Conservation (phyloP, 345 rosid species). For the Syzygium aqueum region DNA sequence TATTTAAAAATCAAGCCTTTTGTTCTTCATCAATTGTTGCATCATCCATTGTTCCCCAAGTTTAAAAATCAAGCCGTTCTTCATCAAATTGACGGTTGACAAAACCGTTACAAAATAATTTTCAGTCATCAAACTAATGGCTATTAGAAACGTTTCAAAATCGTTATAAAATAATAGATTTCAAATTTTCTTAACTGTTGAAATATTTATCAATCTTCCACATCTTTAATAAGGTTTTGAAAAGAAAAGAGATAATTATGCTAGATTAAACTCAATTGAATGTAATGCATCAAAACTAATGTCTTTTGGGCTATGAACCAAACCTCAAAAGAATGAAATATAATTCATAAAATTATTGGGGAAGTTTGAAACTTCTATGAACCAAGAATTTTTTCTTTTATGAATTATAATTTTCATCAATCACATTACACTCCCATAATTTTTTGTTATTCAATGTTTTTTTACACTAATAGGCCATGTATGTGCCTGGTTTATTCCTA, state of each 20-base stretch:
- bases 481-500: neutral
- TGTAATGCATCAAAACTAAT: neutral
- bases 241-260: neutral
- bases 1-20: neutral
- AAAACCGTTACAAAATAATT: neutral
- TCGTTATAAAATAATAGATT: neutral
- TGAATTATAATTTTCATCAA: neutral
- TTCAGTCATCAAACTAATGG: neutral
- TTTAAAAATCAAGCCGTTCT: neutral
- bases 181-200: neutral
- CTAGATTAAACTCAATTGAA: neutral
- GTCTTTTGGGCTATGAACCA: neutral
- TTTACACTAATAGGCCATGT: neutral
- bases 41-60: neutral
- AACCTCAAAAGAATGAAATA: neutral
- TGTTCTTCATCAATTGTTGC: neutral
- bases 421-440: neutral
- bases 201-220: neutral
- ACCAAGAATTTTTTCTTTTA: neutral
- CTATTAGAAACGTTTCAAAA: no score
- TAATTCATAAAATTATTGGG: neutral
- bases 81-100: neutral
- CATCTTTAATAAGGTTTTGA: neutral
- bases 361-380: neutral
- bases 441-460: fast-evolving